These are phyloP conservation scores for Lodderomyces oxycetoniae DNA, from an alignment of 1,139 yeast species.

Conservation along the genomic window DNA sequence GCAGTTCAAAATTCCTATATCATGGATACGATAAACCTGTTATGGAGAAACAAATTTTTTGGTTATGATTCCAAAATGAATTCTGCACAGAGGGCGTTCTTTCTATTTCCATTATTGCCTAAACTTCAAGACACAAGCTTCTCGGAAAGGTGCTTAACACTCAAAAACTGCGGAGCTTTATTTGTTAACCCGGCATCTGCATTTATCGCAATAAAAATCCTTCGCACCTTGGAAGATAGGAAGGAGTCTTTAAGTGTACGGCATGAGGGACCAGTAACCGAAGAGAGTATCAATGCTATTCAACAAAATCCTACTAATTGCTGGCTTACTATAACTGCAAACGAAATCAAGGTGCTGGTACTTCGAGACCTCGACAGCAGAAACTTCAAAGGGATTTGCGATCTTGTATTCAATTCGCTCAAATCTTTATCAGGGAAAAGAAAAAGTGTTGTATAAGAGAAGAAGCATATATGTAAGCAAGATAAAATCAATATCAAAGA, in stretches of 20 bases:
- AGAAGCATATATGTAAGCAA: not conserved
- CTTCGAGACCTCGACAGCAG: conserved; percentile 29
- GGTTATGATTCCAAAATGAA: conserved; percentile 12
- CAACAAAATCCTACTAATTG: conserved; percentile 16
- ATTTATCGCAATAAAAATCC: conserved; percentile 37
- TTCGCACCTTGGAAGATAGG: conserved; percentile 47
- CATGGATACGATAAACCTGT: conserved; percentile 54
- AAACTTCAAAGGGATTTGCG: conserved; percentile 42
- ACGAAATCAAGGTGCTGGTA: conserved; percentile 36
- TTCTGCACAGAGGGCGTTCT: conserved; percentile 31
- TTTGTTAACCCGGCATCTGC: conserved; percentile 55
- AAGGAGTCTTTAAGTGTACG: conserved; percentile 31
- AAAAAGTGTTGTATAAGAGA: conserved; percentile 3
- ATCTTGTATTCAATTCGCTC: conserved; percentile 43
- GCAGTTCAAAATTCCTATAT: conserved; percentile 49
- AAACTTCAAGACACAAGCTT: conserved; percentile 24
- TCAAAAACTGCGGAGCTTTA: conserved; percentile 39
- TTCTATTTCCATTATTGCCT: conserved; percentile 35
- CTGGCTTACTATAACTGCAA: conserved; percentile 33
- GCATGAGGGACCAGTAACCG: conserved; percentile 45
- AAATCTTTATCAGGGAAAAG: conserved; percentile 34
- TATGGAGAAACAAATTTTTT: conserved; percentile 56
- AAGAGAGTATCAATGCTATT: conserved; percentile 24
- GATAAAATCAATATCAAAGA: not conserved
- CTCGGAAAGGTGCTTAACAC: conserved; percentile 21